Percentiles rank a stretch among this genome's conserved stretches.
These are phyloP conservation scores for Helotiales sp. DNA, from an alignment of 2,329 filamentous ascomycete genomes.

Conservation along the genomic window DNA sequence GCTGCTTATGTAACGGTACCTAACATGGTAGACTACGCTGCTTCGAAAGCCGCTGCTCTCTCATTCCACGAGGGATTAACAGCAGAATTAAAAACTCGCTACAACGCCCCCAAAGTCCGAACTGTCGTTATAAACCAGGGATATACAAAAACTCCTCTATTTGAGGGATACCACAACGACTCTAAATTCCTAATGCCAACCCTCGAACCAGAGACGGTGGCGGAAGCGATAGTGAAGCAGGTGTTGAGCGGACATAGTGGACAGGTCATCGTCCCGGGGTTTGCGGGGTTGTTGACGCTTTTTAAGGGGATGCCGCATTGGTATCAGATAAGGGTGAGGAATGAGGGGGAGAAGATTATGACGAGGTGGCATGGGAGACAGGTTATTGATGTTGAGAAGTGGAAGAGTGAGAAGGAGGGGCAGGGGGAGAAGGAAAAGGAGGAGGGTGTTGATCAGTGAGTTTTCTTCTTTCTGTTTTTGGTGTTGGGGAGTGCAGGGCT, in stretches of 20 bases:
- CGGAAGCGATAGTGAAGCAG: conserved; percentile 60
- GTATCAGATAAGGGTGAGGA: conserved; percentile 55
- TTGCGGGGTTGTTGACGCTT: conserved; percentile 41
- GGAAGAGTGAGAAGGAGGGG: conserved; percentile 8
- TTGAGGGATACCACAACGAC: conserved; percentile 54
- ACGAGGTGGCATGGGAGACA: conserved; percentile 30
- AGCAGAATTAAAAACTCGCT: conserved; percentile 57
- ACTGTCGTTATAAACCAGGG: conserved; percentile 67
- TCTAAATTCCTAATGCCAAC: conserved; percentile 52
- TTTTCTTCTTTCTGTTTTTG: not conserved
- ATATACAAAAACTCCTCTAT: conserved; percentile 58
- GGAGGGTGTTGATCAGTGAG: conserved; percentile 23
- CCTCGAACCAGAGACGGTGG: conserved; percentile 62
- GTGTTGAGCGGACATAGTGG: conserved; percentile 58
- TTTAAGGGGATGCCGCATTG: conserved; percentile 59
- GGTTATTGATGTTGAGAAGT: conserved; percentile 32
- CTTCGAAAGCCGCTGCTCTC: conserved; percentile 65
- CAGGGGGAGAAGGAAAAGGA: not conserved
- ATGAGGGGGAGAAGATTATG: conserved; percentile 34
- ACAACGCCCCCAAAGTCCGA: conserved; percentile 62
- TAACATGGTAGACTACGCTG: conserved; percentile 66
- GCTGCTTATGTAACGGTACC: conserved; percentile 62
- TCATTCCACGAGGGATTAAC: conserved; percentile 67
- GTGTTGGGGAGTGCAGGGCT: not conserved
- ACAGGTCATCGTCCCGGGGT: conserved; percentile 54